Conservation (phyloP, 192 early-diverging fungal genomes). For the Anaeromyces robustus region DNA sequence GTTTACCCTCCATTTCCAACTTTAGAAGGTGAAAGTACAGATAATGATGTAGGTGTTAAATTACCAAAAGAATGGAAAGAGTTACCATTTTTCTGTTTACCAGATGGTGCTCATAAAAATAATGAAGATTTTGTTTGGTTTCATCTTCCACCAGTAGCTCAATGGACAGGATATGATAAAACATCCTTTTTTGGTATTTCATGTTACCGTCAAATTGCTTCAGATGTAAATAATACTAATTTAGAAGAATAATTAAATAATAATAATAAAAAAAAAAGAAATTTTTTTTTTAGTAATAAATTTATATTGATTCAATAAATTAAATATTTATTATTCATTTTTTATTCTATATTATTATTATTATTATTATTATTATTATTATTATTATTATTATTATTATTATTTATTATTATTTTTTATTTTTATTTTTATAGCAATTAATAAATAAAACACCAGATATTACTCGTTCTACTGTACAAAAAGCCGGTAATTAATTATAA, state of each 20-base stretch:
- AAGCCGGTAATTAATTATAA: slow-evolving; percentile 27
- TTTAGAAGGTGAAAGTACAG: not conserved
- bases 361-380: too few species aligned
- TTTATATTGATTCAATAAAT: too few species aligned
- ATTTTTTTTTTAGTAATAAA: too few species aligned
- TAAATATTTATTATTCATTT: too few species aligned
- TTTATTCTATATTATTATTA: too few species aligned
- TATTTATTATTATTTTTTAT: not conserved
- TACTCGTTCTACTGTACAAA: slow-evolving; percentile 63
- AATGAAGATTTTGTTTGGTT: slow-evolving; percentile 14
- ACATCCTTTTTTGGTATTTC: slow-evolving; percentile 66
- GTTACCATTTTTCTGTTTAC: not conserved
- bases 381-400: too few species aligned
- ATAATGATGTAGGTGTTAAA: not conserved
- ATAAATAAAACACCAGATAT: slow-evolving; percentile 55
- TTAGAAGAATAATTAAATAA: too few species aligned
- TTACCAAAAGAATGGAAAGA: not conserved
- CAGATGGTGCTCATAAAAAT: not conserved
- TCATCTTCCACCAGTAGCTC: slow-evolving; percentile 56
- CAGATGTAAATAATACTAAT: not conserved
- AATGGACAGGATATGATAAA: slow-evolving; percentile 33
- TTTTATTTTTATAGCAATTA: slow-evolving; percentile 30
- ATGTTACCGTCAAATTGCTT: slow-evolving; percentile 63
- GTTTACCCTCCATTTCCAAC: not conserved
- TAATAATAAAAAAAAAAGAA: too few species aligned